Evolutionary conservation across 2,329 filamentous ascomycete species (phyloP), one percentile per base, ranked within the genome.

Genomic region (Aureobasidium musti): DNA sequence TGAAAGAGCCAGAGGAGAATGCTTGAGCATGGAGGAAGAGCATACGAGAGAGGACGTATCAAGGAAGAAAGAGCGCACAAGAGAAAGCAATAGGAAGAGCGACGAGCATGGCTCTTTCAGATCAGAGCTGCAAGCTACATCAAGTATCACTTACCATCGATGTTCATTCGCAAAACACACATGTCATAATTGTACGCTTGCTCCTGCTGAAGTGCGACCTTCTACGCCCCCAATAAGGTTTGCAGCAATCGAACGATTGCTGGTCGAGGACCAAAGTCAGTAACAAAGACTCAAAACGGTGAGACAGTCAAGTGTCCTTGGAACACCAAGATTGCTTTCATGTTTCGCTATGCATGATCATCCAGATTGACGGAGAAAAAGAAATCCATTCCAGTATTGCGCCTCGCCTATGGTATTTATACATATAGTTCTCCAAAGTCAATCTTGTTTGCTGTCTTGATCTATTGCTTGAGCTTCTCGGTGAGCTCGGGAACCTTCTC

Each of bases 401-500:
- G 45, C 59, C 49, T 47, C 45, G 41, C 59, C 33, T 52, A 23
- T 63, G 45, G 45, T 63, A 63, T 41, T 21, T 63, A 63, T 23
- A 37, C 28, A 3, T 63, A 41, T 17, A 37, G 5, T 47, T 4
- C 43, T 8, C 4, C 2, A 14, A 26, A 47, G 43, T 13, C 43
- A 47, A 26, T 1, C 23, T 14, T 21, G 14, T 17, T 19, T n/a
- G 17, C 11, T 28, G 19, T 13, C 17, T n/a, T 5, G 26, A 3
- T 28, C 30, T 66, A 60, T 43, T 37, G 19, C 82, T 94, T 95
- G 71, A 99, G 77, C 86, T 98, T 98, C 82, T 97, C 91, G 1
- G 93, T 98, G 78, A 99, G 82, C 83, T 97, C 92, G 1, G 93
- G 93, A 43, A 97, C 91, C 81, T 92, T 92, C 65, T 96, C 91